Conservation (phyloP, 177 flowering plant species). For the Tripterygium wilfordii region DNA sequence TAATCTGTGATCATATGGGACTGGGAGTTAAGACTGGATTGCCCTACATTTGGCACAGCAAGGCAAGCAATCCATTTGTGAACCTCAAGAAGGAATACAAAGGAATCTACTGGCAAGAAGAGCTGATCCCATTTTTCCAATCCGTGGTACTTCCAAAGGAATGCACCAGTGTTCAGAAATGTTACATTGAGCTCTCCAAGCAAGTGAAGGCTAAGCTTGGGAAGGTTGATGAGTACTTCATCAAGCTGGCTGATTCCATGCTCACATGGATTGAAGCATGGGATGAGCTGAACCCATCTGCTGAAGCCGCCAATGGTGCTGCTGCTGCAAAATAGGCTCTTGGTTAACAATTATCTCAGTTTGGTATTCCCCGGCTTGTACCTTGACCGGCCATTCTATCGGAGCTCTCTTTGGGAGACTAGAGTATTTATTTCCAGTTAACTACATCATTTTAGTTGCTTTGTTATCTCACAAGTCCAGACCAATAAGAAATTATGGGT, state of each 20-base stretch:
- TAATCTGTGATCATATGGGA: slow-evolving; percentile 72
- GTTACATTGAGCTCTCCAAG: slow-evolving; percentile 70
- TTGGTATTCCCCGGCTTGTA: neutral
- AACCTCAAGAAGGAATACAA: slow-evolving; percentile 77
- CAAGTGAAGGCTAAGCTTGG: slow-evolving; percentile 58
- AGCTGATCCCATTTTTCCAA: slow-evolving; percentile 71
- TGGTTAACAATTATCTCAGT: no score
- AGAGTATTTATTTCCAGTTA: slow-evolving; percentile 1
- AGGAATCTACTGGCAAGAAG: slow-evolving; percentile 78
- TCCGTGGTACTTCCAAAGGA: slow-evolving; percentile 50
- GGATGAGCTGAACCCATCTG: slow-evolving; percentile 65
- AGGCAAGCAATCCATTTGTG: slow-evolving; percentile 75
- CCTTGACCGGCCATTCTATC: neutral
- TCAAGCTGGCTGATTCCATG: slow-evolving; percentile 68
- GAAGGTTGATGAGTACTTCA: slow-evolving; percentile 57
- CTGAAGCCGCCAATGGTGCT: slow-evolving; percentile 27
- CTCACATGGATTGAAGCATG: slow-evolving; percentile 77
- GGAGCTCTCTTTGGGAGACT: neutral
- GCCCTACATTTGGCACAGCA: slow-evolving; percentile 83
- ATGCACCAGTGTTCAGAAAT: slow-evolving; percentile 54
- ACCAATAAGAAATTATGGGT: slow-evolving; percentile 9
- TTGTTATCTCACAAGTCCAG: no score
- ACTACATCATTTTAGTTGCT: no score
- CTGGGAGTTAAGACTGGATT: slow-evolving; percentile 69
- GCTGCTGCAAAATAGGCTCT: slow-evolving; percentile 18